Percentiles rank a stretch among this genome's conserved stretches.
phyloP scores from a whole-genome alignment of 2,329 filamentous ascomycete species.

The Parafenestella ontariensis region DNA sequence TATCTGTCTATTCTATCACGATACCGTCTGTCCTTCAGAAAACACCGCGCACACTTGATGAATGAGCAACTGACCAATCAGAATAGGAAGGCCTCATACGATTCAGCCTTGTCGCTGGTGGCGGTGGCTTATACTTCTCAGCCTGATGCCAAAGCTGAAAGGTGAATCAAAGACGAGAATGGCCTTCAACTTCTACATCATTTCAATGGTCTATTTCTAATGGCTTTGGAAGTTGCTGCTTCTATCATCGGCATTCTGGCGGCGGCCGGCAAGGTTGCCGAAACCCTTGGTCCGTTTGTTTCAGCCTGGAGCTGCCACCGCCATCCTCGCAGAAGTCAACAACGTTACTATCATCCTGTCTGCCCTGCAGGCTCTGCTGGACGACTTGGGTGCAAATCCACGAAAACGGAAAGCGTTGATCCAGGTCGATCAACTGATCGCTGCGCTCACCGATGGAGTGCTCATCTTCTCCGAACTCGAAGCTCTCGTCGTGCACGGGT shows the following conservation, averaged over 20 bases:
- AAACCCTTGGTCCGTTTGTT: constrained; percentile 12
- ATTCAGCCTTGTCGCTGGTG: not conserved
- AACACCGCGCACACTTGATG: too few relatives aligned
- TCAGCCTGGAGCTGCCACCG: constrained; percentile 1
- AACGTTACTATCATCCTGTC: constrained; percentile 4
- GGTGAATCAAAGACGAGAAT: too few relatives aligned
- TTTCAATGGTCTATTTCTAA: not conserved
- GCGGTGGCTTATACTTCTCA: not conserved
- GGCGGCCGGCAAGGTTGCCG: constrained; percentile 12
- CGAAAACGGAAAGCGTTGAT: constrained; percentile 6
- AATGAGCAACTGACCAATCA: too few relatives aligned
- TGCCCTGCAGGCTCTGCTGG: not conserved
- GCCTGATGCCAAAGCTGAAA: not conserved
- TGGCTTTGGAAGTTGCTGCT: constrained; percentile 9
- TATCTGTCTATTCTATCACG: too few relatives aligned
- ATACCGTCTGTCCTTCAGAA: too few relatives aligned
- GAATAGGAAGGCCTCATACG: not conserved
- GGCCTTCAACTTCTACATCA: not conserved
- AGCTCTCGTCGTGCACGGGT: constrained; percentile 15
- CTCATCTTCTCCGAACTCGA: constrained; percentile 21
- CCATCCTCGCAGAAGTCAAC: constrained; percentile 12
- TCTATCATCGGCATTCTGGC: constrained; percentile 16
- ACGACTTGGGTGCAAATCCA: not conserved
- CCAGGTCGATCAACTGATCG: constrained; percentile 12
- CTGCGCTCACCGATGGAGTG: constrained; percentile 14